These are phyloP conservation scores for Teunomyces tritomae DNA, from an alignment of 805 yeast genomes.

Conservation along the genomic window DNA sequence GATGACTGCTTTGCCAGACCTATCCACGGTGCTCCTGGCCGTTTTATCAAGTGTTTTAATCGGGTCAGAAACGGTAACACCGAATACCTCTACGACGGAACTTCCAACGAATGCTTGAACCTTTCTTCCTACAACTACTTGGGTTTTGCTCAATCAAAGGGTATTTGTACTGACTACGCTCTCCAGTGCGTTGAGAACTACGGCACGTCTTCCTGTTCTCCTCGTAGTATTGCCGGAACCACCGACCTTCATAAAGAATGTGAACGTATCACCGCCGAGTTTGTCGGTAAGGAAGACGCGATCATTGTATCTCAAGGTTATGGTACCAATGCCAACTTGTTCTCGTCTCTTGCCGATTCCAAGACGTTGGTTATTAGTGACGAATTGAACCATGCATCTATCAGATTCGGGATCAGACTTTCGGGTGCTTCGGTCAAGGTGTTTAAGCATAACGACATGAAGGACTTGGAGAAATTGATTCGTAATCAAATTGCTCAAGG, in stretches of 20 bases:
- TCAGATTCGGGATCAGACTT: slow-evolving; percentile 89
- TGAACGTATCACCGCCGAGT: slow-evolving; percentile 75
- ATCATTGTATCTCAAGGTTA: slow-evolving; percentile 91
- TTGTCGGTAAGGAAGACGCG: slow-evolving; percentile 88
- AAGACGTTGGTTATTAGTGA: slow-evolving; percentile 91
- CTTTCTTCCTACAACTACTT: slow-evolving; percentile 89
- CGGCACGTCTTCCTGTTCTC: slow-evolving; percentile 79
- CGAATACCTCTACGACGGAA: slow-evolving; percentile 71
- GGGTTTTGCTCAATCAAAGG: slow-evolving; percentile 95
- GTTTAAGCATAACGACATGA: slow-evolving; percentile 90
- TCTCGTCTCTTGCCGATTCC: slow-evolving; percentile 77
- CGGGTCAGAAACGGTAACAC: slow-evolving; percentile 68
- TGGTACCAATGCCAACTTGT: slow-evolving; percentile 89
- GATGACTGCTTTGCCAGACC: slow-evolving; percentile 96
- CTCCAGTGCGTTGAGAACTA: slow-evolving; percentile 58
- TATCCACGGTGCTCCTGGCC: slow-evolving; percentile 96
- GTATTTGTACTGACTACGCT: slow-evolving; percentile 82
- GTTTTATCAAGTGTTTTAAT: slow-evolving; percentile 79
- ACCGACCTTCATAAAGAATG: slow-evolving; percentile 70
- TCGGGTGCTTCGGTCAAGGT: slow-evolving; percentile 92
- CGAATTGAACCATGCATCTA: slow-evolving; percentile 92
- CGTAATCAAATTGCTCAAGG: slow-evolving; percentile 89
- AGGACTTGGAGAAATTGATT: slow-evolving; percentile 66
- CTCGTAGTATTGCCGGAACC: slow-evolving; percentile 74
- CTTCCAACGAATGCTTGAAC: slow-evolving; percentile 74